A percentile compares a stretch with the other conserved stretches of the same genome.
Evolutionary conservation across 225 moss, liverwort and hornwort species (phyloP).

Genomic region (Pleurozium schreberi): DNA sequence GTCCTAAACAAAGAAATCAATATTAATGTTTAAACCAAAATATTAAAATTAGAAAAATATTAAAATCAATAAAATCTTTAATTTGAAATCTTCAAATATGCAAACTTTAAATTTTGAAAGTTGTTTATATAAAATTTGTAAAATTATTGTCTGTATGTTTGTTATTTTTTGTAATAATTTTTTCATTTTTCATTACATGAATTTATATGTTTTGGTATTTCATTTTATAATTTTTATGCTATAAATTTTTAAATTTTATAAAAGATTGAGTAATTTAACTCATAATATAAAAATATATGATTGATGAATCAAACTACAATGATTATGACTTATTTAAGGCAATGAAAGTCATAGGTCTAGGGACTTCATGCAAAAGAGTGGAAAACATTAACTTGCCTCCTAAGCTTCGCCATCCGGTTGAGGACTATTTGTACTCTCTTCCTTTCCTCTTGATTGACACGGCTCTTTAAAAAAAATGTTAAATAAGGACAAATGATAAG

Average conservation of each 20-base stretch:
- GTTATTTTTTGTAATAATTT: no score
- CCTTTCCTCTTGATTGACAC: no score
- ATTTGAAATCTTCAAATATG: not conserved
- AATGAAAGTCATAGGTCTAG: not conserved
- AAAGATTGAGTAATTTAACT: not conserved
- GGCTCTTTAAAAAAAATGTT: not conserved
- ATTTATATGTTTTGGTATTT: not conserved
- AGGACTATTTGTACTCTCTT: no score
- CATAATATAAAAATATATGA: not conserved
- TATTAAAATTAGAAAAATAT: no score
- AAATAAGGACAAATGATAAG: rapidly evolving
- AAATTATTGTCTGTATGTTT: not conserved
- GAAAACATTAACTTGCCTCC: no score
- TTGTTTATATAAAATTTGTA: not conserved
- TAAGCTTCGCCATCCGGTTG: no score
- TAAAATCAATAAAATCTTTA: not conserved
- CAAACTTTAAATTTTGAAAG: not conserved
- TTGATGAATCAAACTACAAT: not conserved
- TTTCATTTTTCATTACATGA: not conserved
- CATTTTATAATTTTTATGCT: not conserved
- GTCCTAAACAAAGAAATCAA: rapidly evolving
- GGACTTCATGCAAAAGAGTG: not conserved
- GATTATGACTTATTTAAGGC: not conserved
- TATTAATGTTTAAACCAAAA: not conserved
- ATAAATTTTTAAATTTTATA: not conserved